Evolutionary conservation across 495 filamentous ascomycete genomes (phyloP).

Genomic region (Talaromyces wortmannii): DNA sequence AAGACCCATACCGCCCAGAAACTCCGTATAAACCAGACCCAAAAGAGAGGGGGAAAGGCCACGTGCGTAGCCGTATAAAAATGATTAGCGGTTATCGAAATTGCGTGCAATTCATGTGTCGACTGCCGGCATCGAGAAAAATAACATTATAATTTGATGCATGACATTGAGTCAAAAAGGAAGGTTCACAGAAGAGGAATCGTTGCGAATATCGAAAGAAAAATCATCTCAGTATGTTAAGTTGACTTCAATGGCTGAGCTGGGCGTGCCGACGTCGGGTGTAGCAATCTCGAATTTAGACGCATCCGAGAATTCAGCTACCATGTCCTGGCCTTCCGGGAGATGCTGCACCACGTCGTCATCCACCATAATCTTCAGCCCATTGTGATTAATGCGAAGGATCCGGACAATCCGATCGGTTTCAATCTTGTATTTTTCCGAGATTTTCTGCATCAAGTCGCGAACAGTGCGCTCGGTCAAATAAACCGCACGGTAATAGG

Average conservation of each 20-base stretch:
- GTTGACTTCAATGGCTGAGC: slow-evolving; percentile 27
- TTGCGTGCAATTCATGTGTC: neutral
- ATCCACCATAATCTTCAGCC: slow-evolving; percentile 79
- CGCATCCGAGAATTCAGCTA: slow-evolving; percentile 50
- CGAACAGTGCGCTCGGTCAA: slow-evolving; percentile 65
- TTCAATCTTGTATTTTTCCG: slow-evolving; percentile 73
- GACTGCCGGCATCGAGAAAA: neutral
- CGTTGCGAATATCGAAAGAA: neutral
- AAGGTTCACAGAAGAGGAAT: neutral
- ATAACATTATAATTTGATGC: neutral
- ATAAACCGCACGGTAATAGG: slow-evolving; percentile 83
- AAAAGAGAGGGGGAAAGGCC: neutral
- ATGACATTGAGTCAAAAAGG: neutral
- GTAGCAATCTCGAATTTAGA: slow-evolving; percentile 6
- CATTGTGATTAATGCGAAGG: slow-evolving; percentile 61
- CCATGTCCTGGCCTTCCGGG: slow-evolving; percentile 87
- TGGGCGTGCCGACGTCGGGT: slow-evolving; percentile 5
- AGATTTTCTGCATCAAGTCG: slow-evolving; percentile 64
- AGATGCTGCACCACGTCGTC: slow-evolving; percentile 86
- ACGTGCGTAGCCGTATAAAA: too few relatives aligned
- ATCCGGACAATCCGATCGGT: slow-evolving; percentile 59
- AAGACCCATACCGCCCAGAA: slow-evolving; percentile 9
- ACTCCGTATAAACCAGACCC: slow-evolving; percentile 11
- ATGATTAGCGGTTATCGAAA: too few relatives aligned
- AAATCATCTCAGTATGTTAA: slow-evolving; percentile 24